A percentile compares a stretch with the other conserved stretches of the same genome.
These are phyloP conservation scores for Chaetothyriales sp. DNA, from an alignment of 2,329 filamentous ascomycete species.

Conservation along the genomic window DNA sequence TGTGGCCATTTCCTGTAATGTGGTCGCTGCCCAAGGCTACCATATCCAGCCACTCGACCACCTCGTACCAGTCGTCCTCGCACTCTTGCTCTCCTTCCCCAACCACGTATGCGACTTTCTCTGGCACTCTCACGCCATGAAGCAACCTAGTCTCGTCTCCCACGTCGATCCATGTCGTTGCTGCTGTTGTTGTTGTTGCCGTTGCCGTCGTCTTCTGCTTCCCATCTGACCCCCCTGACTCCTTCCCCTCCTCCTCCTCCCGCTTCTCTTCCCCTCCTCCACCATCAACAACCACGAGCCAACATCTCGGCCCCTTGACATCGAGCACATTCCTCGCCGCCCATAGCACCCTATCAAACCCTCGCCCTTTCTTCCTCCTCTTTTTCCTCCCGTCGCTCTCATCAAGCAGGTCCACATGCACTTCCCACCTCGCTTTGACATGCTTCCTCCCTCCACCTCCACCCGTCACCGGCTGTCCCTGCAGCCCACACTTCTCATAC, in stretches of 20 bases:
- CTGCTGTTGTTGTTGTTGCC: too few species aligned
- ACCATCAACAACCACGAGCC: conserved; percentile 51
- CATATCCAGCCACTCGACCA: conserved; percentile 49
- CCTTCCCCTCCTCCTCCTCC: background rate
- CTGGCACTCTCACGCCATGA: background rate
- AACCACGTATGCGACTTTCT: background rate
- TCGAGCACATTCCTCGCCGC: conserved; percentile 65
- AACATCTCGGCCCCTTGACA: conserved; percentile 45
- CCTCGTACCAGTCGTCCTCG: conserved; percentile 44
- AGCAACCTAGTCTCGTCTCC: background rate
- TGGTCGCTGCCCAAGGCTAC: conserved; percentile 32
- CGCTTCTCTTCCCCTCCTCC: background rate
- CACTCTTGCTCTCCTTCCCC: conserved; percentile 27
- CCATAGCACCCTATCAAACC: conserved; percentile 62
- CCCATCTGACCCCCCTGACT: conserved; percentile 4
- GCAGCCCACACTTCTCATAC: conserved; percentile 69
- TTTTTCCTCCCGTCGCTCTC: conserved; percentile 75
- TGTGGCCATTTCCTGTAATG: conserved; percentile 16
- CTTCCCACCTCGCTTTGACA: conserved; percentile 58
- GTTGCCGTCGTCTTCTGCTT: background rate
- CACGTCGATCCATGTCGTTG: conserved; percentile 4
- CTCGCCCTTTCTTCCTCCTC: conserved; percentile 48
- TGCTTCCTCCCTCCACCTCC: conserved; percentile 45
- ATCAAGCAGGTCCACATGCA: conserved; percentile 62
- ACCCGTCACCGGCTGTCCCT: conserved; percentile 47